Conservation (phyloP, 2,329 filamentous ascomycete species). For the Zasmidium cellare region DNA sequence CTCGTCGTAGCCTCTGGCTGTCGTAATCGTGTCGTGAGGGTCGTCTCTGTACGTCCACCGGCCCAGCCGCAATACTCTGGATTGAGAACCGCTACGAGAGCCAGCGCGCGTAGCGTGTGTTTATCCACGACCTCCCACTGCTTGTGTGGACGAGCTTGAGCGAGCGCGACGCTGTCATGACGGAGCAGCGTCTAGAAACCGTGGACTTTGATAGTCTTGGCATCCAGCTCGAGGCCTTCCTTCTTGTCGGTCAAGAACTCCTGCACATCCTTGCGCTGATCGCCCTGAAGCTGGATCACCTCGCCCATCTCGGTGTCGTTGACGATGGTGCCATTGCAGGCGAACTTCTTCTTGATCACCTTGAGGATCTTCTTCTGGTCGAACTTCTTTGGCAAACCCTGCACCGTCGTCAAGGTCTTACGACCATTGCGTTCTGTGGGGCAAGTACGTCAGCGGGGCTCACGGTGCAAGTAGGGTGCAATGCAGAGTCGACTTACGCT, state of each 20-base stretch:
- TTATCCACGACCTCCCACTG: neutral
- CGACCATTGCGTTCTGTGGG: constrained; percentile 96
- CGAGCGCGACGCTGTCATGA: neutral
- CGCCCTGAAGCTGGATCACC: constrained; percentile 99
- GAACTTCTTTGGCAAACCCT: constrained; percentile 98
- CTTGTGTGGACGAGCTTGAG: neutral
- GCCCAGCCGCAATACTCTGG: neutral
- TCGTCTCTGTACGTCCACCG: neutral
- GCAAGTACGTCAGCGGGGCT: constrained; percentile 34
- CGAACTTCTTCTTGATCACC: constrained; percentile 99
- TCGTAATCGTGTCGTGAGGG: neutral
- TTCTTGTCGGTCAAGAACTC: constrained; percentile 97
- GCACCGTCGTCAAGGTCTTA: constrained; percentile 99
- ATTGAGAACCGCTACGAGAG: neutral
- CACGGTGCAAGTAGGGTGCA: neutral
- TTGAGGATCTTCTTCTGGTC: constrained; percentile 99
- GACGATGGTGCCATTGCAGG: constrained; percentile 99
- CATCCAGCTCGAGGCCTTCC: constrained; percentile 88
- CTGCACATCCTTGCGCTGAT: constrained; percentile 98
- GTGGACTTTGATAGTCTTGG: constrained; percentile 91
- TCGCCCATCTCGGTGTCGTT: constrained; percentile 95
- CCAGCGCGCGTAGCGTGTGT: neutral
- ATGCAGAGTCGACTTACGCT: constrained; percentile 68
- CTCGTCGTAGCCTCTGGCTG: neutral
- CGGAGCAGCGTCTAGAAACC: constrained; percentile 31